These are phyloP conservation scores for Endogone sp. DNA, from an alignment of 192 early-diverging fungal genomes.

Conservation along the genomic window DNA sequence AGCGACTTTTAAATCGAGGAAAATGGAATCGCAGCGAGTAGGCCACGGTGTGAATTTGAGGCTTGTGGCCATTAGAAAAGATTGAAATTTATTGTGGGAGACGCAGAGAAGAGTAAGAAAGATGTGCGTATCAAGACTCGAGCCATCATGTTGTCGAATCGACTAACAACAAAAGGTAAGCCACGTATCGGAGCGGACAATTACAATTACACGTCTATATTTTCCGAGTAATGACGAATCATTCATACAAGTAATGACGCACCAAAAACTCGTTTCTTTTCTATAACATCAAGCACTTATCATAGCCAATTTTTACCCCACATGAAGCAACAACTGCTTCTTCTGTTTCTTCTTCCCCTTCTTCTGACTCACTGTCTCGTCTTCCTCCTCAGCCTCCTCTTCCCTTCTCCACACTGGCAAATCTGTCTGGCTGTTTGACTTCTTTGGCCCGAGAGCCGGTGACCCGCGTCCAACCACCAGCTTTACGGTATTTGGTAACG, in stretches of 20 bases:
- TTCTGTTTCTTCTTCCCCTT: conserved; percentile 62
- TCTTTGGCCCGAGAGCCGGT: conserved; percentile 2
- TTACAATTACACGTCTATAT: not conserved
- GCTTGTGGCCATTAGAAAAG: no score
- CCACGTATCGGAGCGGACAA: not conserved
- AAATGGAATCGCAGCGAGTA: no score
- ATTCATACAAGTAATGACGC: not conserved
- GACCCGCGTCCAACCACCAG: conserved; percentile 18
- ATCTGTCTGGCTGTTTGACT: conserved; percentile 5
- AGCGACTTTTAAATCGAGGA: no score
- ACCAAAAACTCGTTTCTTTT: not conserved
- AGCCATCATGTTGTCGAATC: no score
- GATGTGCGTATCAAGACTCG: not conserved
- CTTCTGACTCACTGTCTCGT: conserved; percentile 21
- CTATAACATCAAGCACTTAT: not conserved
- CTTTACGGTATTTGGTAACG: conserved; percentile 20
- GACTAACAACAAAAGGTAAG: no score
- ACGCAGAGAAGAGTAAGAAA: not conserved
- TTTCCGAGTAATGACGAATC: not conserved
- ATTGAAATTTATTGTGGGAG: no score
- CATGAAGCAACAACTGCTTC: conserved; percentile 64
- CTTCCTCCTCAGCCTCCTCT: conserved; percentile 20
- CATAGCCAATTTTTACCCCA: conserved; percentile 48
- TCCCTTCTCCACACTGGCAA: conserved; percentile 16
- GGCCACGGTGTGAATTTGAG: no score